These are phyloP conservation scores for Lipomyces orientalis DNA, from an alignment of 805 yeast species.

Conservation along the genomic window DNA sequence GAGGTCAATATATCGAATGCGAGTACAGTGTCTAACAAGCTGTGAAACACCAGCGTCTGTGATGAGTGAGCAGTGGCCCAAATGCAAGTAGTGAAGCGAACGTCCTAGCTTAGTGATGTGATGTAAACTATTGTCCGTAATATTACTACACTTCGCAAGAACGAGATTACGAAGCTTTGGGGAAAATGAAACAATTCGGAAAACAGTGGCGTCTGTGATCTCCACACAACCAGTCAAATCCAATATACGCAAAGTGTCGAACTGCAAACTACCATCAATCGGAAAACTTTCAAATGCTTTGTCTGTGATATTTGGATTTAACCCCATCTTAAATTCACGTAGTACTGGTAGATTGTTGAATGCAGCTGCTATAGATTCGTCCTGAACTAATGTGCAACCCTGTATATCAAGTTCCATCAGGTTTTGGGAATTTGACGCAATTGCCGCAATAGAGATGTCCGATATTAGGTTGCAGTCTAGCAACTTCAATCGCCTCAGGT, in stretches of 20 bases:
- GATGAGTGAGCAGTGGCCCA: slow-evolving; percentile 90
- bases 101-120: slow-evolving; percentile 76
- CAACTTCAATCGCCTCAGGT: slow-evolving; percentile 81
- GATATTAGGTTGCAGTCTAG: slow-evolving; percentile 71
- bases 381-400: slow-evolving; percentile 75
- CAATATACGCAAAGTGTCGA: slow-evolving; percentile 74
- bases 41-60: slow-evolving; percentile 86
- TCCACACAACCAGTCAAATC: slow-evolving; percentile 85
- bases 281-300: slow-evolving; percentile 54
- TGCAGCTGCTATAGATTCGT: slow-evolving; percentile 61
- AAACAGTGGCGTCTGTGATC: slow-evolving; percentile 79
- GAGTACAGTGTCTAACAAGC: slow-evolving; percentile 75
- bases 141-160: slow-evolving; percentile 82
- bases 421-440: slow-evolving; percentile 74
- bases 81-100: slow-evolving; percentile 83
- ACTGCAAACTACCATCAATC: slow-evolving; percentile 17
- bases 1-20: slow-evolving; percentile 89
- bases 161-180: slow-evolving; percentile 88
- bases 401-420: slow-evolving; percentile 90
- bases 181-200: slow-evolving; percentile 71
- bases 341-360: slow-evolving; percentile 70
- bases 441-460: slow-evolving; percentile 62
- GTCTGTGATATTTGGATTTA: slow-evolving; percentile 72
- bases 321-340: slow-evolving; percentile 77
- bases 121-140: slow-evolving; percentile 79